Conservation (phyloP, 2,329 filamentous ascomycete genomes). For the Ceratocystis huliohia region DNA sequence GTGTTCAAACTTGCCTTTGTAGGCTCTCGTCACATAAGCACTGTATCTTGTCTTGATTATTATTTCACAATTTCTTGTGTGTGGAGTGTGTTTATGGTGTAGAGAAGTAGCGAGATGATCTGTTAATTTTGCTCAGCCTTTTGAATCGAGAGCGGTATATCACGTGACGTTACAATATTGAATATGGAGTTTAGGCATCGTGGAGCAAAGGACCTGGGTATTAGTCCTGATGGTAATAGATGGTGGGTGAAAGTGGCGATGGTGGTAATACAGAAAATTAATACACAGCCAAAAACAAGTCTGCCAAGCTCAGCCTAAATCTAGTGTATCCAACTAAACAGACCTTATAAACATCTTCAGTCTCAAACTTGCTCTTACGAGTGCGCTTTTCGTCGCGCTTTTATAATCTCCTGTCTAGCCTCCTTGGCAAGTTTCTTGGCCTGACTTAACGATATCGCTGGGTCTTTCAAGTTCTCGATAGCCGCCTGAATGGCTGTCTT, state of each 20-base stretch:
- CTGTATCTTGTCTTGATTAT: not conserved
- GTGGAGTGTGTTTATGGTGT: no score
- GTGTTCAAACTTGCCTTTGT: no score
- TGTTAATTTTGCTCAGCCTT: no score
- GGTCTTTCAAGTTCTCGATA: constrained; percentile 35
- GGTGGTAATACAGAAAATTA: not conserved
- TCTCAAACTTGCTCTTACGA: not conserved
- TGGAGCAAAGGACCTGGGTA: not conserved
- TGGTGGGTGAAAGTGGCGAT: not conserved
- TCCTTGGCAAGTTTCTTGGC: constrained; percentile 55
- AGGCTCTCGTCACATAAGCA: not conserved
- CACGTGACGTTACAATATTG: no score
- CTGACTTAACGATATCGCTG: constrained; percentile 50
- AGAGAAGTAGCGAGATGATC: no score
- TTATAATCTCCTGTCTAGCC: constrained; percentile 33
- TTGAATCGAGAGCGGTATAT: no score
- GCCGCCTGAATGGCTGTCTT: constrained; percentile 43
- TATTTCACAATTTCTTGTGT: no score
- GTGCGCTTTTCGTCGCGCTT: constrained; percentile 17
- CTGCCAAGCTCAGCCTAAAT: not conserved
- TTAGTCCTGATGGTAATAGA: not conserved
- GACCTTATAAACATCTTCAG: not conserved
- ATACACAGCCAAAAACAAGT: not conserved
- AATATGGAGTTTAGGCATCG: not conserved
- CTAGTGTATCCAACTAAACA: no score